phyloP scores from a whole-genome alignment of 805 yeast genomes.

The Wickerhamomyces kurtzmanii region DNA sequence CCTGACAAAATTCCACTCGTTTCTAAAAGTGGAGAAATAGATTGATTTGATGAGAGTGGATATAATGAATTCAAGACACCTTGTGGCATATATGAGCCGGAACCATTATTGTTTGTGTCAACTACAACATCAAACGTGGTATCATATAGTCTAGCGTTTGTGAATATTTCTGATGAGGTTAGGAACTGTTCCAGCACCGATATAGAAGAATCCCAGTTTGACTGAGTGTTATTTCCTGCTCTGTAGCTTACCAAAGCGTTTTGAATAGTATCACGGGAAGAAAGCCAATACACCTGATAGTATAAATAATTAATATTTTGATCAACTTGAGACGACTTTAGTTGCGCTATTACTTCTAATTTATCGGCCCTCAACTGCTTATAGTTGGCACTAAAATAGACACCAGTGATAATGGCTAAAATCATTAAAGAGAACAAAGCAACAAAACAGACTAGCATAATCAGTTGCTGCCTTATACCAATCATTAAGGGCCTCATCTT shows the following conservation, averaged over 20 bases:
- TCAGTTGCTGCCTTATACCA: conserved; percentile 70
- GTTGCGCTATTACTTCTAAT: conserved; percentile 66
- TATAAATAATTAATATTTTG: conserved; percentile 56
- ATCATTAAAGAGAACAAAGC: conserved; percentile 63
- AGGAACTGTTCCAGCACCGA: conserved; percentile 50
- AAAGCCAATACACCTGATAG: conserved; percentile 60
- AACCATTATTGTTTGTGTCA: conserved; percentile 28
- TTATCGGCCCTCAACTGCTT: conserved; percentile 58
- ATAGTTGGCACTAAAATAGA: conserved; percentile 59
- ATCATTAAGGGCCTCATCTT: conserved; percentile 42
- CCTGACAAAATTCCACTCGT: conserved; percentile 50
- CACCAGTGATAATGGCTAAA: conserved; percentile 66
- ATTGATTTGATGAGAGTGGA: conserved; percentile 38
- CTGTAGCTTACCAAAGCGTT: conserved; percentile 48
- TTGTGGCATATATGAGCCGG: conserved; percentile 22
- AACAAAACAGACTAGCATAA: conserved; percentile 58
- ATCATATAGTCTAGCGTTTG: conserved; percentile 62
- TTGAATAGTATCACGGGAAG: conserved; percentile 52
- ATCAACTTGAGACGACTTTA: conserved; percentile 70
- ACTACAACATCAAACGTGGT: conserved; percentile 39
- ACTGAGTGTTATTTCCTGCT: conserved; percentile 60
- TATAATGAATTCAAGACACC: conserved; percentile 27
- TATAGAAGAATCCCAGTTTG: conserved; percentile 35
- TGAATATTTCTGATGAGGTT: conserved; percentile 51
- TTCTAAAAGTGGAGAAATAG: conserved; percentile 33